Evolutionary conservation across 2,329 filamentous ascomycete genomes (phyloP).

Genomic region (Penicillium rolfsii): DNA sequence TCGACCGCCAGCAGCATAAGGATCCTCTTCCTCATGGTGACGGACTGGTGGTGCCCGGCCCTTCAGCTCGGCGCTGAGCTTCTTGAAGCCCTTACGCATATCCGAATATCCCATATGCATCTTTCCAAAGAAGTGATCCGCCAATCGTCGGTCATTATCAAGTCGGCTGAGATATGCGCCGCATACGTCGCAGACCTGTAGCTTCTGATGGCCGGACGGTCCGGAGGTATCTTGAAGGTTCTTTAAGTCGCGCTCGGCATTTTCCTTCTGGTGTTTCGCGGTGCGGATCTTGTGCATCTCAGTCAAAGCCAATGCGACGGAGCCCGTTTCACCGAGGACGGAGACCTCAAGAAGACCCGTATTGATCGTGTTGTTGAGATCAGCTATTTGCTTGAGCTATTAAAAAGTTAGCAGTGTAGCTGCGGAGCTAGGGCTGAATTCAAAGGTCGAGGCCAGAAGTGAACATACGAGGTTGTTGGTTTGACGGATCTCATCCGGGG

Average conservation of each 20-base stretch:
- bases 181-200: slow-evolving; percentile 98
- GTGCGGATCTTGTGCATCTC: slow-evolving; percentile 86
- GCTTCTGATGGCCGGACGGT: slow-evolving; percentile 92
- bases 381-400: slow-evolving; percentile 80
- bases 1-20: slow-evolving; percentile 48
- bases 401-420: not conserved
- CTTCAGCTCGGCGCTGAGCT: slow-evolving; percentile 84
- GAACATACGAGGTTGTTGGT: slow-evolving; percentile 75
- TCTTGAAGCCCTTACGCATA: slow-evolving; percentile 92
- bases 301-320: slow-evolving; percentile 79
- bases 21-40: slow-evolving; percentile 59
- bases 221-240: slow-evolving; percentile 88
- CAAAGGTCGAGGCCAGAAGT: not conserved
- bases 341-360: slow-evolving; percentile 83
- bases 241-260: slow-evolving; percentile 86
- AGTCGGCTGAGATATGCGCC: slow-evolving; percentile 89
- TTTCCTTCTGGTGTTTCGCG: slow-evolving; percentile 77
- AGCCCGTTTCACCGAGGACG: slow-evolving; percentile 78
- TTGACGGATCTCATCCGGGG: slow-evolving; percentile 93
- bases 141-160: slow-evolving; percentile 90
- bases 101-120: slow-evolving; percentile 98
- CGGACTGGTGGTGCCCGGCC: slow-evolving; percentile 66
- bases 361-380: slow-evolving; percentile 76
- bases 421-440: not conserved
- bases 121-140: slow-evolving; percentile 98